Evolutionary conservation across 352 stramenopile genomes (phyloP).

Genomic region (Pythium pyrilobum): DNA sequence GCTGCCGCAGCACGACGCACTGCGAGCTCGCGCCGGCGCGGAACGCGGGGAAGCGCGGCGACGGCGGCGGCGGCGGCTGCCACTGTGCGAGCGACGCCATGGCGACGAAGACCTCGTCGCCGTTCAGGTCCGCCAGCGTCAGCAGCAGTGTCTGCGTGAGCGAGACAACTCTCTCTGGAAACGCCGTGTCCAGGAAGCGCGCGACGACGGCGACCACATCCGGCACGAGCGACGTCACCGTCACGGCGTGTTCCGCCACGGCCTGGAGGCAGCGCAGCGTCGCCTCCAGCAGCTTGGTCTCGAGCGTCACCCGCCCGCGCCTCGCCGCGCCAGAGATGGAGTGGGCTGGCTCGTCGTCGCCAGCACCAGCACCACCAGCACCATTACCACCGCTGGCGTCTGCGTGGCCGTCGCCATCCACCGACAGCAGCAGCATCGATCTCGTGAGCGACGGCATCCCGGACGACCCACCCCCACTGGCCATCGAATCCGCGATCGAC

Average conservation of each 20-base stretch:
- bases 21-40: too few species aligned
- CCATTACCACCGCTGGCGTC: background rate
- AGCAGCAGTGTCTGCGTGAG: constrained; percentile 37
- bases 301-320: constrained; percentile 37
- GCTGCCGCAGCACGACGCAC: too few species aligned
- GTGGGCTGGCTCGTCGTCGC: too few species aligned
- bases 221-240: constrained; percentile 52
- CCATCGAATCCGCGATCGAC: constrained; percentile 22
- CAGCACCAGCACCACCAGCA: background rate
- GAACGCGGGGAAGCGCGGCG: constrained; percentile 31
- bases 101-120: constrained; percentile 67
- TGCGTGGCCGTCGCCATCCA: background rate
- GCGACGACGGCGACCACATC: constrained; percentile 39
- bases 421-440: constrained; percentile 55
- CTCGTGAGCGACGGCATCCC: constrained; percentile 39
- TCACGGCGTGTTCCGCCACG: constrained; percentile 35
- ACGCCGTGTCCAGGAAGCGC: constrained; percentile 36
- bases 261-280: constrained; percentile 49
- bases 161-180: constrained; percentile 31
- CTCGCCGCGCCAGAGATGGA: background rate
- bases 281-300: constrained; percentile 51
- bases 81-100: constrained; percentile 47
- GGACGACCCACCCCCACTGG: too few species aligned
- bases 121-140: constrained; percentile 46
- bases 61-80: constrained; percentile 41